Conservation (phyloP, 1,284 basidiomycete genomes). For the Sporisorium sorghi region DNA sequence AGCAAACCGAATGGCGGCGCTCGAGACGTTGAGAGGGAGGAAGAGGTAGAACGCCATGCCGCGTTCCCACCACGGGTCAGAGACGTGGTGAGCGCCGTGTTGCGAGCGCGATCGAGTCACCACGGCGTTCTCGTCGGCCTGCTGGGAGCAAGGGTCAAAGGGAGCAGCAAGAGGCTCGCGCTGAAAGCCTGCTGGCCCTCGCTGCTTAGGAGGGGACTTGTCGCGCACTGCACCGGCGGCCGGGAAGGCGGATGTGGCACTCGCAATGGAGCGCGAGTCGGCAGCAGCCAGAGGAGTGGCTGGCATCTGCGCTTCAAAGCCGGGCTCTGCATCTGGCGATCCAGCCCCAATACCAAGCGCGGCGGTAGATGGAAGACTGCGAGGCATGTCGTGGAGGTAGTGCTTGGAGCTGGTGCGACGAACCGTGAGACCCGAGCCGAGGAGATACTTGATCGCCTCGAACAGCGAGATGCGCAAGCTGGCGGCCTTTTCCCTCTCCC, state of each 20-base stretch:
- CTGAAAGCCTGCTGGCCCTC: not conserved
- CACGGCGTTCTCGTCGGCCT: not conserved
- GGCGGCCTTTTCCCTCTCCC: slow-evolving; percentile 55
- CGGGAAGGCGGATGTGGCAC: not conserved
- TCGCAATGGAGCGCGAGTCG: slow-evolving; percentile 12
- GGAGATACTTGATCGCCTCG: slow-evolving; percentile 59
- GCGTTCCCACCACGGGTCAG: slow-evolving; percentile 49
- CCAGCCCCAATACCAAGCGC: slow-evolving; percentile 41
- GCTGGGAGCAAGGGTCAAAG: not conserved
- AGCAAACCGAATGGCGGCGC: slow-evolving; percentile 46
- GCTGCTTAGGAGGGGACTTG: slow-evolving; percentile 7
- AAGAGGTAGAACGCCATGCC: slow-evolving; percentile 55
- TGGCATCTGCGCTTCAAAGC: slow-evolving; percentile 9
- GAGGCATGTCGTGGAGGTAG: slow-evolving; percentile 50
- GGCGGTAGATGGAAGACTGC: slow-evolving; percentile 44
- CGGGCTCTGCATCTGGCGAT: slow-evolving; percentile 15
- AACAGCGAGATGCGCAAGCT: slow-evolving; percentile 52
- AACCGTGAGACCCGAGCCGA: slow-evolving; percentile 45
- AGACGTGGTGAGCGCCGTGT: slow-evolving; percentile 27
- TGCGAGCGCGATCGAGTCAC: slow-evolving; percentile 9
- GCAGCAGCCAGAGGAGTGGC: slow-evolving; percentile 12
- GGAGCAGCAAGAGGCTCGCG: slow-evolving; percentile 2
- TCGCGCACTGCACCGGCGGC: slow-evolving; percentile 1
- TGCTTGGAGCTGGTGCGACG: slow-evolving; percentile 36
- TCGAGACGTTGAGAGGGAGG: slow-evolving; percentile 51